A percentile compares a stretch with the other conserved stretches of the same genome.
Evolutionary conservation across 1,139 yeast genomes (phyloP).

Genomic region (Taphrina sp.): DNA sequence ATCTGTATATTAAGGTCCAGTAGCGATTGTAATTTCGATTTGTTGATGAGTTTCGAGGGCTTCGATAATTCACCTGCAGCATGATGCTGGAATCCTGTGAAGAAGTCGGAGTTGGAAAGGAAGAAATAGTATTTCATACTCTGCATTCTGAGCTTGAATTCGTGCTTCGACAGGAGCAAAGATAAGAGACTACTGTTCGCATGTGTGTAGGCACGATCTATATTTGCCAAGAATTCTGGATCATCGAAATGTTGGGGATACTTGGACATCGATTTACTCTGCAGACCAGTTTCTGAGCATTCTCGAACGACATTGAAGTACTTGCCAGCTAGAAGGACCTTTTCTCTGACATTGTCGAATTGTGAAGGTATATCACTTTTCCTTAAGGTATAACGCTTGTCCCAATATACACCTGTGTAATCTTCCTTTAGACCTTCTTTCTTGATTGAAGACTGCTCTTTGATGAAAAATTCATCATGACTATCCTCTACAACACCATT

Average conservation of each 20-base stretch:
- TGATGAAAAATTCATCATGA: conserved; percentile 75
- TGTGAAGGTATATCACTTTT: conserved; percentile 74
- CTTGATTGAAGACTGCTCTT: conserved; percentile 46
- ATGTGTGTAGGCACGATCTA: conserved; percentile 62
- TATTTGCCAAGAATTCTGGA: conserved; percentile 45
- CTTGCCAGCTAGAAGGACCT: conserved; percentile 79
- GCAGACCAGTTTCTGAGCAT: conserved; percentile 49
- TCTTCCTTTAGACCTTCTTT: conserved; percentile 51
- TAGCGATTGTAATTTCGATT: conserved; percentile 47
- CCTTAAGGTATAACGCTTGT: conserved; percentile 71
- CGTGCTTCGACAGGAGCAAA: conserved; percentile 61
- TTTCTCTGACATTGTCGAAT: conserved; percentile 55
- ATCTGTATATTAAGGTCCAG: conserved; percentile 48
- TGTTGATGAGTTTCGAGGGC: conserved; percentile 46
- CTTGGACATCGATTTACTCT: conserved; percentile 37
- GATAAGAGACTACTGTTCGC: conserved; percentile 66
- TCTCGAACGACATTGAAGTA: conserved; percentile 69
- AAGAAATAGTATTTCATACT: conserved; percentile 55
- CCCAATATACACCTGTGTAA: conserved; percentile 76
- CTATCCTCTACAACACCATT: conserved; percentile 77
- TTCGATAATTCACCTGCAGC: conserved; percentile 49
- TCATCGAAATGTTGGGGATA: conserved; percentile 39
- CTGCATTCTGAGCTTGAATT: conserved; percentile 47
- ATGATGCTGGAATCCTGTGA: conserved; percentile 49
- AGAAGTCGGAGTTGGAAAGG: conserved; percentile 55